phyloP scores from a whole-genome alignment of 2,329 filamentous ascomycete species.

The Pseudocercospora eumusae region DNA sequence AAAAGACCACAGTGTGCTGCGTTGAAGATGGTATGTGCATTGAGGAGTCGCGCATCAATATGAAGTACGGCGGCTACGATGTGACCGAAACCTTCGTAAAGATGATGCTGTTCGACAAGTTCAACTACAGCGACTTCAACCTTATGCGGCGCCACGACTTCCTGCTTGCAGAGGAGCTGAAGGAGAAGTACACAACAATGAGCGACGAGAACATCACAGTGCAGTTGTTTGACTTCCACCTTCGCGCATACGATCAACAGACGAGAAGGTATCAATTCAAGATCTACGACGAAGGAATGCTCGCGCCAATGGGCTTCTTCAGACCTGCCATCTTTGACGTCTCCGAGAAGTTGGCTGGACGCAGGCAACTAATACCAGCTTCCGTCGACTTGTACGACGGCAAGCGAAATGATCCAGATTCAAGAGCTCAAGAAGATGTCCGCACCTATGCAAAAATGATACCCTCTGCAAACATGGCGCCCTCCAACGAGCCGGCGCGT shows the following conservation, averaged over 20 bases:
- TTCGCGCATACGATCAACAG: slow-evolving; percentile 82
- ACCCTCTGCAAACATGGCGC: slow-evolving; percentile 44
- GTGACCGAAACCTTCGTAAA: slow-evolving; percentile 93
- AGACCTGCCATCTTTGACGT: slow-evolving; percentile 86
- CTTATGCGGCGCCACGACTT: slow-evolving; percentile 88
- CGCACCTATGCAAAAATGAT: slow-evolving; percentile 53
- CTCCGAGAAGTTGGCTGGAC: slow-evolving; percentile 72
- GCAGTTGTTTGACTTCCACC: slow-evolving; percentile 84
- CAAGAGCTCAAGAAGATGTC: slow-evolving; percentile 75
- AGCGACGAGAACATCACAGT: slow-evolving; percentile 87
- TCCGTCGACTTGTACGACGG: slow-evolving; percentile 94
- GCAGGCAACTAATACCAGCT: slow-evolving; percentile 78
- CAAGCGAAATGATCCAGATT: slow-evolving; percentile 86
- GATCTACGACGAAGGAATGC: slow-evolving; percentile 91
- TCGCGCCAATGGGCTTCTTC: slow-evolving; percentile 95
- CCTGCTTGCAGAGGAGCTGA: slow-evolving; percentile 89
- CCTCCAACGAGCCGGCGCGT: slow-evolving; percentile 50
- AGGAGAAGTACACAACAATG: slow-evolving; percentile 90
- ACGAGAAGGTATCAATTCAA: slow-evolving; percentile 95
- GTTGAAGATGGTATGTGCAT: slow-evolving; percentile 95
- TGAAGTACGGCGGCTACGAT: slow-evolving; percentile 91
- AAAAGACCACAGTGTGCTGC: slow-evolving; percentile 96
- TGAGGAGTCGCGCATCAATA: slow-evolving; percentile 90
- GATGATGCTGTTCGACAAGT: slow-evolving; percentile 96
- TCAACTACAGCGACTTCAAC: slow-evolving; percentile 94